These are phyloP conservation scores for Annona squamosa DNA, from an alignment of 164 flowering plant genomes.

Conservation along the genomic window DNA sequence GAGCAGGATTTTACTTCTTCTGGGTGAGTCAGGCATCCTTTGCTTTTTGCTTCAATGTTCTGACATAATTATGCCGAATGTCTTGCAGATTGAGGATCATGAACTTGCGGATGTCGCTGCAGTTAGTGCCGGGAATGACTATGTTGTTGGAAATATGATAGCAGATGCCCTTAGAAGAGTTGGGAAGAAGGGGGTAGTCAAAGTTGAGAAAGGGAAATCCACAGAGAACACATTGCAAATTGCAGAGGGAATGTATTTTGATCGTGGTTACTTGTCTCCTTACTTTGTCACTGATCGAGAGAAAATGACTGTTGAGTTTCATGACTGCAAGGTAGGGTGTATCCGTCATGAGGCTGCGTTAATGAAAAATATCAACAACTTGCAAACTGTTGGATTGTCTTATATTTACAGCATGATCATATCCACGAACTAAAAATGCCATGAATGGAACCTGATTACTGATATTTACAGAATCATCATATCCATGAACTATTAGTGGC, in stretches of 20 bases:
- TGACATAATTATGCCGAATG: neutral
- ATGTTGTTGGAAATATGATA: conserved; percentile 76
- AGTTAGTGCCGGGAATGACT: conserved; percentile 88
- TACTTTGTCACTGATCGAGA: conserved; percentile 74
- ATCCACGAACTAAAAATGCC: neutral
- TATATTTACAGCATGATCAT: neutral
- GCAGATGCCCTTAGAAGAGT: conserved; percentile 65
- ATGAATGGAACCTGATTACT: neutral
- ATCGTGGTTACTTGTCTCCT: conserved; percentile 87
- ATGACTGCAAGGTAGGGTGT: conserved; percentile 64
- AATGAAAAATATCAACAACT: neutral
- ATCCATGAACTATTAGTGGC: neutral
- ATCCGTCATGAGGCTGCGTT: neutral
- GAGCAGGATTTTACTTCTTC: neutral
- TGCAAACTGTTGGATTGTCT: neutral
- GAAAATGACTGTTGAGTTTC: conserved; percentile 55
- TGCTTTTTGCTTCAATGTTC: neutral
- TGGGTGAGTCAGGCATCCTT: neutral
- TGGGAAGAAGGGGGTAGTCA: conserved; percentile 65
- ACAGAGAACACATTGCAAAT: conserved; percentile 49
- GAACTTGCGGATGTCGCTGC: conserved; percentile 87
- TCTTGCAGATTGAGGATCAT: conserved; percentile 69
- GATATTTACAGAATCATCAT: too few relatives aligned
- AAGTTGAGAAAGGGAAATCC: conserved; percentile 63
- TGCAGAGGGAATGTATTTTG: conserved; percentile 90